Evolutionary conservation across 331 rosid genomes (phyloP), one percentile per base, ranked within the genome.

Genomic region (Cydonia oblonga): DNA sequence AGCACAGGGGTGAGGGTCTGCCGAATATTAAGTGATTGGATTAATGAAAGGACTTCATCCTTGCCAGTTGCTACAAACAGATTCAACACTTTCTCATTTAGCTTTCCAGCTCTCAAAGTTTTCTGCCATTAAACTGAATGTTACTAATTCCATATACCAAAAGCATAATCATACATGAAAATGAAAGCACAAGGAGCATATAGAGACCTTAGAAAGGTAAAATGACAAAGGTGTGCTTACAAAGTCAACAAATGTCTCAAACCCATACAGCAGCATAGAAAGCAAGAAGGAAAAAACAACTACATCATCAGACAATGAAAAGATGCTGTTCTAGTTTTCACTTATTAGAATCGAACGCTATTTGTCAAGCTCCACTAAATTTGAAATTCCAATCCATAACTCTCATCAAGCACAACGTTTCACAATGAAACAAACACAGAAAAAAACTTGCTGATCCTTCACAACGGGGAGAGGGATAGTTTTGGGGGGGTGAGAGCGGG

Each of bases 21-120:
- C 76, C 69, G 90, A 80, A 95, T 89, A 80, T 95, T 89, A 40
- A 91, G 90, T 33, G 86, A 89, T 75, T 79, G 81, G 67, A 95
- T 87, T 63, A 89, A 74, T 53, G 97, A 85, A 76, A 89, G 87
- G 25, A 95, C 87, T 86, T 95, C 97, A 42, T 89, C 97, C 79
- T 89, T 95, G 76, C 96, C 97, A 12, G 93, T 85, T 25, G 92
- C 91, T 57, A 89, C 40, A 40, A 89, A 91, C 75, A 91, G 84
- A 77, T 84, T 91, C 85, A 95, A 81, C 78, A 95, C 87, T 77
- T 87, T 91, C 84, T 91, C 96, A 51, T 84, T 95, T 75, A 95
- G 84, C 79, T 91, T 95, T 51, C 98, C 97, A 58, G 98, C 97
- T 40, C 51, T 83, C 86, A 91, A 66, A 19, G 96, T 88, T 89